Conservation (phyloP, 2,329 filamentous ascomycete genomes). For the Aspergillus puulaauensis region DNA sequence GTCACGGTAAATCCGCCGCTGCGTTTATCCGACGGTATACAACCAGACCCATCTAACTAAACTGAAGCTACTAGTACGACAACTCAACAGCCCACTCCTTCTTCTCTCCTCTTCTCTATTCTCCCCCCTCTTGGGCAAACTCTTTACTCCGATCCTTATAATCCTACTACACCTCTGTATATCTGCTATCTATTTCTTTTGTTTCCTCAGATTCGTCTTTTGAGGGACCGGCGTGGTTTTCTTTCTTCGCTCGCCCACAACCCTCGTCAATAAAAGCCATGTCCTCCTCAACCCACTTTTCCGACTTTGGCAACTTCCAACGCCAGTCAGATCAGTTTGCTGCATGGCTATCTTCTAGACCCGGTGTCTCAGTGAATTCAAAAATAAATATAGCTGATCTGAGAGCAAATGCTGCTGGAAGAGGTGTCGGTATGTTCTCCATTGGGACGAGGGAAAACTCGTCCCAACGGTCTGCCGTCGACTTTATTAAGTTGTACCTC, state of each 20-base stretch:
- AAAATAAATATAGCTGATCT: conserved; percentile 62
- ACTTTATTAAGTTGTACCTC: not conserved
- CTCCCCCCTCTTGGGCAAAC: not conserved
- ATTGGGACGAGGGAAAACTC: conserved; percentile 21
- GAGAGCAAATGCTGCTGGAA: conserved; percentile 55
- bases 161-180: not conserved
- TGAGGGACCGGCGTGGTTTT: conserved; percentile 9
- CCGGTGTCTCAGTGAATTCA: conserved; percentile 55
- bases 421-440: conserved; percentile 60
- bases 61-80: conserved; percentile 8
- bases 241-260: conserved; percentile 15
- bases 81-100: conserved; percentile 10
- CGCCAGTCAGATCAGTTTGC: conserved; percentile 53
- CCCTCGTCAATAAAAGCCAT: conserved; percentile 23
- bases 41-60: conserved; percentile 7
- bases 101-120: not conserved
- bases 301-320: conserved; percentile 41
- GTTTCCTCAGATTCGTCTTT: not conserved
- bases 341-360: conserved; percentile 54
- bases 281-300: conserved; percentile 37
- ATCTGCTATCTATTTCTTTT: not conserved
- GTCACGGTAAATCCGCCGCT: conserved; percentile 15
- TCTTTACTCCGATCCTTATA: not conserved
- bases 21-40: conserved; percentile 31
- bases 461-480: conserved; percentile 15